Evolutionary conservation across 495 filamentous ascomycete species (phyloP).

Genomic region (Aspergillus funiculosus): DNA sequence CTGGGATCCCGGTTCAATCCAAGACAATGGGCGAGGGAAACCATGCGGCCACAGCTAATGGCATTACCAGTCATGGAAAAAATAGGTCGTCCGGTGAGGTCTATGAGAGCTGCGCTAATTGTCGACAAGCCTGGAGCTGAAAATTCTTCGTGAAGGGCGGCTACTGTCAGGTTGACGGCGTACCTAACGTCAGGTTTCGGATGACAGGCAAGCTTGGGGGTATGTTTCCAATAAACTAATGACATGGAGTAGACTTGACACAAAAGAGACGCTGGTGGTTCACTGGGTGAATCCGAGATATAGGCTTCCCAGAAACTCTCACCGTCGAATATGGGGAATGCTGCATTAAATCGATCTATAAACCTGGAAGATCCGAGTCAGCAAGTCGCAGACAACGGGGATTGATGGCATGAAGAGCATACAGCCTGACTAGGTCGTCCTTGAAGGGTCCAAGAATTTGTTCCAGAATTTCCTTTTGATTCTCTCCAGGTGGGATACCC

Average conservation of each 20-base stretch:
- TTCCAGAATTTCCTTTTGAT: constrained; percentile 50
- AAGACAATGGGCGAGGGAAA: constrained; percentile 47
- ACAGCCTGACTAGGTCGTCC: constrained; percentile 47
- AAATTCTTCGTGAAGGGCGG: constrained; percentile 48
- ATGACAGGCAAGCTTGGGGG: constrained; percentile 38
- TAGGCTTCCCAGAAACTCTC: constrained; percentile 44
- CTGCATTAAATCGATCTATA: constrained; percentile 46
- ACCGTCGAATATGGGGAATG: constrained; percentile 51
- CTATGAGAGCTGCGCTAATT: constrained; percentile 43
- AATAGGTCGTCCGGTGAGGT: constrained; percentile 46
- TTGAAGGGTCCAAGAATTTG: constrained; percentile 49
- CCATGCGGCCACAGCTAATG: constrained; percentile 44
- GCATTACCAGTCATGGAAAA: constrained; percentile 51
- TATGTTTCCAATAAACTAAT: constrained; percentile 47
- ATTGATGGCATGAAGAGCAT: constrained; percentile 17
- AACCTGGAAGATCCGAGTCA: constrained; percentile 31
- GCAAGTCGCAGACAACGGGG: neutral
- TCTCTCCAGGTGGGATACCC: constrained; percentile 45
- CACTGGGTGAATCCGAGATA: constrained; percentile 34
- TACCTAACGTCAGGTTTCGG: constrained; percentile 47
- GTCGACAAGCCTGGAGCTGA: constrained; percentile 47
- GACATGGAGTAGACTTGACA: constrained; percentile 51
- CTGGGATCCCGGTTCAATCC: constrained; percentile 47
- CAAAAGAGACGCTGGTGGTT: constrained; percentile 47
- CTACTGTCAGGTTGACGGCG: constrained; percentile 48